These are phyloP conservation scores for Wallacemonas sp. DNA, from an alignment of 208 protist genomes.

Conservation along the genomic window DNA sequence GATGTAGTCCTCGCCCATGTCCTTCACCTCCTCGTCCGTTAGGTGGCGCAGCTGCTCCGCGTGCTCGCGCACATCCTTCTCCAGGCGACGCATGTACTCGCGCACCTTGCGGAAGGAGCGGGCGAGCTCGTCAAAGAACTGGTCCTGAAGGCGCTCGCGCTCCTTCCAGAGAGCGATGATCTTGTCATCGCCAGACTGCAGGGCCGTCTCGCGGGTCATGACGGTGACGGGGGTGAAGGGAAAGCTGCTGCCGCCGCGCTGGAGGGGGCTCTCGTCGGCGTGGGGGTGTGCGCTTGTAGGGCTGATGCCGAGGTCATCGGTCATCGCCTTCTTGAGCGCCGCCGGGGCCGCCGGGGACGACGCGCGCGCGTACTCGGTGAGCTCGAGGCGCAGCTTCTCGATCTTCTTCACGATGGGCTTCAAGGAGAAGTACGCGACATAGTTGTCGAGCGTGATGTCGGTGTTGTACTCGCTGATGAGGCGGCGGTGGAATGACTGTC, in stretches of 20 bases:
- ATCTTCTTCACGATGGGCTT: conserved; percentile 79
- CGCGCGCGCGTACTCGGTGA: conserved; percentile 27
- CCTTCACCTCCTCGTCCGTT: conserved; percentile 62
- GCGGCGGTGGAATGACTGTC: conserved; percentile 77
- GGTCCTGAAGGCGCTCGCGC: conserved; percentile 39
- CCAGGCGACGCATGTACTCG: conserved; percentile 48
- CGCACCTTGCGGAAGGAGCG: conserved; percentile 66
- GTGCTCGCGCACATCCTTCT: conserved; percentile 37
- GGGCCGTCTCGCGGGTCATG: conserved; percentile 17
- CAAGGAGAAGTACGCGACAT: conserved; percentile 81
- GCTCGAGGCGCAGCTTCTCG: conserved; percentile 46
- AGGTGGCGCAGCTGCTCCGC: conserved; percentile 49
- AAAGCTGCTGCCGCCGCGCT: conserved; percentile 12
- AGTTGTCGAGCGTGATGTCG: conserved; percentile 81
- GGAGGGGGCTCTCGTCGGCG: background rate
- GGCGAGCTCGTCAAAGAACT: conserved; percentile 69
- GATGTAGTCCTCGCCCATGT: conserved; percentile 48
- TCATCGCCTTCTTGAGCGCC: background rate
- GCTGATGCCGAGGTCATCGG: conserved; percentile 8
- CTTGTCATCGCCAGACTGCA: conserved; percentile 12
- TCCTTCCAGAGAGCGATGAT: conserved; percentile 30
- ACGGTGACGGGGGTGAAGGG: conserved; percentile 23
- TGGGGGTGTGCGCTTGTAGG: background rate
- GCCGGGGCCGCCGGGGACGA: conserved; percentile 15
- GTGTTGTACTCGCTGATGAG: conserved; percentile 88